Conservation (phyloP, 2,329 filamentous ascomycete genomes). For the Sclerotinia minor region DNA sequence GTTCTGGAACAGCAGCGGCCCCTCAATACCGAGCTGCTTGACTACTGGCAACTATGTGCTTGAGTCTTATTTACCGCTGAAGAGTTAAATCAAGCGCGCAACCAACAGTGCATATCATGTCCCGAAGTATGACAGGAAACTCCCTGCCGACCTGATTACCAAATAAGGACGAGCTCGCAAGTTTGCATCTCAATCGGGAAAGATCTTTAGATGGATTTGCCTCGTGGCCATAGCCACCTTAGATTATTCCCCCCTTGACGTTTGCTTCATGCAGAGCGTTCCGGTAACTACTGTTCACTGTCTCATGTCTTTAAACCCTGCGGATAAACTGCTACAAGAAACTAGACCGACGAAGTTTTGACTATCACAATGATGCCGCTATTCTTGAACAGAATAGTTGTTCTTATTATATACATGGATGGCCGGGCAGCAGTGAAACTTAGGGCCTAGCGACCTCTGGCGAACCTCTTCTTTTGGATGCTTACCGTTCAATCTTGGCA, state of each 20-base stretch:
- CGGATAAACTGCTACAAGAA: constrained; percentile 8
- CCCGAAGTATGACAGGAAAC: constrained; percentile 27
- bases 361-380: constrained; percentile 1
- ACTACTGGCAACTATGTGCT: constrained; percentile 9
- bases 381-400: constrained; percentile 18
- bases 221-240: constrained; percentile 24
- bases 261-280: constrained; percentile 19
- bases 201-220: constrained; percentile 20
- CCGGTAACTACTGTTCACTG: constrained; percentile 16
- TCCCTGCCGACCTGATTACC: constrained; percentile 13
- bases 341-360: constrained; percentile 3
- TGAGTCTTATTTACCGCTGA: not conserved
- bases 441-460: constrained; percentile 32
- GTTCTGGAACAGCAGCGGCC: constrained; percentile 34
- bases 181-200: constrained; percentile 25
- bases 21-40: constrained; percentile 37
- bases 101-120: constrained; percentile 38
- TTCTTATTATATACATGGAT: constrained; percentile 31
- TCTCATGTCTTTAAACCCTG: constrained; percentile 13
- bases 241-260: constrained; percentile 9
- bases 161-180: constrained; percentile 14
- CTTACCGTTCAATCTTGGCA: constrained; percentile 33
- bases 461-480: constrained; percentile 34
- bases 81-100: constrained; percentile 26
- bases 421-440: constrained; percentile 35